These are phyloP conservation scores for Zizania latifolia DNA, from an alignment of 176 grass and related monocot genomes.

Conservation along the genomic window DNA sequence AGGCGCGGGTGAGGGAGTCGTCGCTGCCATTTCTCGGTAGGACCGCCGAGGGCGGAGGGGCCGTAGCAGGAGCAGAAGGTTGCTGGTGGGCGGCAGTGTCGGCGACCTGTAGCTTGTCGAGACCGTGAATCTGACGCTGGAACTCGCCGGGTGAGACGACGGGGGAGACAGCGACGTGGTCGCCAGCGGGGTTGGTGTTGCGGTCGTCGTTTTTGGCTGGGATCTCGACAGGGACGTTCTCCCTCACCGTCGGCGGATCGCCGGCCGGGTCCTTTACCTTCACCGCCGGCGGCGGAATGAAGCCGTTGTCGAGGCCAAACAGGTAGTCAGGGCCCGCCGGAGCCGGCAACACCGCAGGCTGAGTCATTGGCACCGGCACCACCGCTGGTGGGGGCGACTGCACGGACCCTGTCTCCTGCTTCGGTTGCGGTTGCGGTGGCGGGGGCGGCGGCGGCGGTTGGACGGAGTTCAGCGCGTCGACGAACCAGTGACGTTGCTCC, in stretches of 20 bases:
- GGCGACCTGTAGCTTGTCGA: slow-evolving; percentile 62
- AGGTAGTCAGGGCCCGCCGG: slow-evolving; percentile 58
- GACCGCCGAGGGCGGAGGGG: neutral
- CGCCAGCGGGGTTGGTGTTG: slow-evolving; percentile 17
- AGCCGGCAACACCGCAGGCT: neutral
- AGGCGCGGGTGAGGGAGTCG: slow-evolving; percentile 60
- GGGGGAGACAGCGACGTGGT: slow-evolving; percentile 25
- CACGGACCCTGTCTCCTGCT: slow-evolving; percentile 20
- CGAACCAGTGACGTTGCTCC: slow-evolving; percentile 71
- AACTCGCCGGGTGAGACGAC: slow-evolving; percentile 47
- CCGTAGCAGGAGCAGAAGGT: neutral
- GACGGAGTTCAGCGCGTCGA: slow-evolving; percentile 65
- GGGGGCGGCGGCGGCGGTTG: neutral
- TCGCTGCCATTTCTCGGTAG: slow-evolving; percentile 58
- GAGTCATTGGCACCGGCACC: neutral
- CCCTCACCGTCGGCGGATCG: slow-evolving; percentile 24
- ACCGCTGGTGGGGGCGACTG: slow-evolving; percentile 5
- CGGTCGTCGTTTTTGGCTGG: slow-evolving; percentile 44
- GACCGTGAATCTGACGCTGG: slow-evolving; percentile 67
- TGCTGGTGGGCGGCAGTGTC: slow-evolving; percentile 35
- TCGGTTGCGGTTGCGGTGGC: neutral
- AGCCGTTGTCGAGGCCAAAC: slow-evolving; percentile 71
- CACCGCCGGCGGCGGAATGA: slow-evolving; percentile 65
- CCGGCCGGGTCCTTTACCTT: slow-evolving; percentile 64
- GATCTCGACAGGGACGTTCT: slow-evolving; percentile 54